These are phyloP conservation scores for Dendrocalamus latiflorus DNA, from an alignment of 202 grass and related monocot genomes.

Conservation along the genomic window DNA sequence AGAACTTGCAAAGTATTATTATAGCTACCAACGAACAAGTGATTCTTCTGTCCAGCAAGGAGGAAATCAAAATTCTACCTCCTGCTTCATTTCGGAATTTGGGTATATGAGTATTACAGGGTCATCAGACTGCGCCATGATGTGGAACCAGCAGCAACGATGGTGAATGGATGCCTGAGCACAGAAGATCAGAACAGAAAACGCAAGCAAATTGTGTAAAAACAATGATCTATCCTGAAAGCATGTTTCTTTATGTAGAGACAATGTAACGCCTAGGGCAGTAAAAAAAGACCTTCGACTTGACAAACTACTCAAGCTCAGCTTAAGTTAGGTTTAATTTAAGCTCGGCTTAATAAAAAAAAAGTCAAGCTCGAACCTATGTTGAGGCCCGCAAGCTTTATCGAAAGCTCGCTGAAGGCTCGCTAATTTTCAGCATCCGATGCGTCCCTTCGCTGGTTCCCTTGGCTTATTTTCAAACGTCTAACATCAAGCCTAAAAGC, in stretches of 20 bases:
- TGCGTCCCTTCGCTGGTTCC: no score
- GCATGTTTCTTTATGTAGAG: not conserved
- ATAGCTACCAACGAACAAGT: not conserved
- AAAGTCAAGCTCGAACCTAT: no score
- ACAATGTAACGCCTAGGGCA: not conserved
- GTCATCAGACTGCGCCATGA: not conserved
- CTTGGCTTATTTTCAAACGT: no score
- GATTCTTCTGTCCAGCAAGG: not conserved
- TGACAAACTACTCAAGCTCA: no score
- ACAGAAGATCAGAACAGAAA: not conserved
- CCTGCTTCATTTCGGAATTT: not conserved
- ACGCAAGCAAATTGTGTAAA: not conserved
- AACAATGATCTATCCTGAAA: not conserved
- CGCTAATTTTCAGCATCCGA: no score
- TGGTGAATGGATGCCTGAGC: not conserved
- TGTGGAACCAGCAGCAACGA: not conserved
- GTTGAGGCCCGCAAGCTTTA: no score
- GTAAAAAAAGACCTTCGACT: no score
- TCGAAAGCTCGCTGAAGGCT: no score
- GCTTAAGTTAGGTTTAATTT: no score
- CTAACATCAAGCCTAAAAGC: no score
- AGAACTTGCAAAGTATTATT: no score
- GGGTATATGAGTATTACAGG: not conserved
- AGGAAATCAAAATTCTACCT: not conserved
- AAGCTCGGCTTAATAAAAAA: no score